phyloP scores from a whole-genome alignment of 129 eudicot genomes.

The Heracleum sosnowskyi region DNA sequence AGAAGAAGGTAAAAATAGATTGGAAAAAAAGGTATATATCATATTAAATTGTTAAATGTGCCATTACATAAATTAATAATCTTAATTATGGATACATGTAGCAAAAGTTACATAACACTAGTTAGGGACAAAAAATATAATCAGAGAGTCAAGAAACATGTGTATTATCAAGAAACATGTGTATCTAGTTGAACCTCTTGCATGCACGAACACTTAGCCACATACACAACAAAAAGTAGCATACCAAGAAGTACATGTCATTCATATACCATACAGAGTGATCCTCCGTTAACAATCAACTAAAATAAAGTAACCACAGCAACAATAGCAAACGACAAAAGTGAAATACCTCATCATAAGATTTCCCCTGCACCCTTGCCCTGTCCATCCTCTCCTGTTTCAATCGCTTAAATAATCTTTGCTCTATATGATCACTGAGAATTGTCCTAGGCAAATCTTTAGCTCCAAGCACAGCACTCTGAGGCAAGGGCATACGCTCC shows the following conservation, averaged over 20 bases:
- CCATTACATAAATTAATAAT: not conserved
- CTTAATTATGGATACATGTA: not conserved
- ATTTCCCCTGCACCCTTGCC: slow-evolving; percentile 66
- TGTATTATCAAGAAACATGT: not conserved
- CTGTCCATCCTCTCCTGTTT: slow-evolving; percentile 74
- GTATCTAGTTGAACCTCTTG: not conserved
- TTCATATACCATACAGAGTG: not conserved
- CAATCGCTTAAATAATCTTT: slow-evolving; percentile 48
- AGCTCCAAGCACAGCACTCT: slow-evolving; percentile 96
- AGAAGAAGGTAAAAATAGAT: not conserved
- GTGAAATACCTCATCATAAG: slow-evolving; percentile 65
- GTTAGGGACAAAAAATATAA: not conserved
- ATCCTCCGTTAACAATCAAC: not conserved
- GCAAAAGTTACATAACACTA: not conserved
- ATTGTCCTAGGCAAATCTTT: slow-evolving; percentile 85
- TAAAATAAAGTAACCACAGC: not conserved
- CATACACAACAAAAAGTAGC: not conserved
- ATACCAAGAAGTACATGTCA: not conserved
- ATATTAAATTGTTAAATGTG: not conserved
- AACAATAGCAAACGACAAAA: not conserved
- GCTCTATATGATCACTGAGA: slow-evolving; percentile 87
- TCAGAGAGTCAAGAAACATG: not conserved
- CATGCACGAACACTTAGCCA: not conserved
- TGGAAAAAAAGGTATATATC: not conserved
- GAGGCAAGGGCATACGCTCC: slow-evolving; percentile 77